These are phyloP conservation scores for Serendipita indica DNA, from an alignment of 768 basidiomycete species.

Conservation along the genomic window DNA sequence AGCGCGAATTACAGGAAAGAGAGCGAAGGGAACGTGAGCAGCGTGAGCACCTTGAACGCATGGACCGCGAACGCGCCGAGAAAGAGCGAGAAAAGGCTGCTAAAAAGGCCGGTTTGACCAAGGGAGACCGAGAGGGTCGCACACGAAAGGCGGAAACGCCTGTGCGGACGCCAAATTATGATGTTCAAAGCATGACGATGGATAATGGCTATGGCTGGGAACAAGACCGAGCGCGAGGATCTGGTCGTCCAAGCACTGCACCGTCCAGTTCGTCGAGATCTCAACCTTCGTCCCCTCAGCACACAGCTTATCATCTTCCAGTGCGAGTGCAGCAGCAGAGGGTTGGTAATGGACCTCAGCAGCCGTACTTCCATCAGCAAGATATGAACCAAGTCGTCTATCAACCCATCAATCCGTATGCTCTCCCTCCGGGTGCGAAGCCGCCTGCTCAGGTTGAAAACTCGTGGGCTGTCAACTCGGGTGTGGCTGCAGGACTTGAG, in stretches of 20 bases:
- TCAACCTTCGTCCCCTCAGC: constrained; percentile 5
- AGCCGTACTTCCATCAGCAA: constrained; percentile 11
- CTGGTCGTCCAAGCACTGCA: neutral
- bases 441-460: constrained; percentile 12
- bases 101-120: constrained; percentile 40
- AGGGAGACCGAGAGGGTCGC: constrained; percentile 35
- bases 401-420: constrained; percentile 14
- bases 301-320: constrained; percentile 9
- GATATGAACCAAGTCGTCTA: constrained; percentile 8
- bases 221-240: neutral
- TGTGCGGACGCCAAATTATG: constrained; percentile 79
- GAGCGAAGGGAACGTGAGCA: constrained; percentile 43
- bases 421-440: constrained; percentile 16
- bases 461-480: constrained; percentile 10
- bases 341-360: constrained; percentile 3
- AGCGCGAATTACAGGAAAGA: constrained; percentile 20
- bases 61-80: constrained; percentile 29
- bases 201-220: constrained; percentile 59
- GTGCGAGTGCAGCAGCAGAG: constrained; percentile 10
- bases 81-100: constrained; percentile 20
- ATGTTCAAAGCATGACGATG: constrained; percentile 86
- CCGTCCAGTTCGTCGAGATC: constrained; percentile 1
- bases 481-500: neutral
- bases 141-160: constrained; percentile 70
- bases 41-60: constrained; percentile 28